These are phyloP conservation scores for Clathrus columnatus DNA, from an alignment of 768 basidiomycete species.

Conservation along the genomic window DNA sequence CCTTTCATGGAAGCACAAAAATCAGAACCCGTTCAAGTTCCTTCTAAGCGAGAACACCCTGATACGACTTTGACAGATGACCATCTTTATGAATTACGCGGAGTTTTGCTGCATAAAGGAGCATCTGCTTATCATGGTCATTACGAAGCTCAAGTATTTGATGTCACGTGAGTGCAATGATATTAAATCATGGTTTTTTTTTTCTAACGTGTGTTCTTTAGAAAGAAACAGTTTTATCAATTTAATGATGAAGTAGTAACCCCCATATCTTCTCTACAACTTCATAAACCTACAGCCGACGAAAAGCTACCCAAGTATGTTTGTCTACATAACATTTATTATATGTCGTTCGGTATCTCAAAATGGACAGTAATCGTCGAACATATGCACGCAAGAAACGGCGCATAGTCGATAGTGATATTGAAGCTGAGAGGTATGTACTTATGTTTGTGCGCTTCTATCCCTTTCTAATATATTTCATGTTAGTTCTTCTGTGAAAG, in stretches of 20 bases:
- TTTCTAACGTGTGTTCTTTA: slow-evolving; percentile 21
- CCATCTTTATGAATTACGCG: slow-evolving; percentile 71
- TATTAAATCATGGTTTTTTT: slow-evolving; percentile 3
- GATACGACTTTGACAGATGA: slow-evolving; percentile 15
- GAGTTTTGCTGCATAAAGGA: slow-evolving; percentile 84
- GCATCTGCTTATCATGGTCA: slow-evolving; percentile 88
- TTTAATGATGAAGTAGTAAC: slow-evolving; percentile 89
- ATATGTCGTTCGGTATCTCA: slow-evolving; percentile 14
- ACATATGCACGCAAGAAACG: slow-evolving; percentile 40
- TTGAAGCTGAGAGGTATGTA: slow-evolving; percentile 28
- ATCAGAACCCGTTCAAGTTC: slow-evolving; percentile 18
- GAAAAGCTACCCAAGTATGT: neutral
- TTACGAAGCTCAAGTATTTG: slow-evolving; percentile 80
- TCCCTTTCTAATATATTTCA: neutral
- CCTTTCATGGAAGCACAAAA: neutral
- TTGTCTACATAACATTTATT: neutral
- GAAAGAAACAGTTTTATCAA: slow-evolving; percentile 72
- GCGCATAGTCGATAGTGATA: slow-evolving; percentile 52
- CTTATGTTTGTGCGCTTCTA: neutral
- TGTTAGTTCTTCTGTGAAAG: slow-evolving; percentile 3
- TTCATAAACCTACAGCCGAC: slow-evolving; percentile 2
- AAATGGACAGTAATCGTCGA: slow-evolving; percentile 28
- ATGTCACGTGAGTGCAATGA: slow-evolving; percentile 43
- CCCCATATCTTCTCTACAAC: slow-evolving; percentile 33
- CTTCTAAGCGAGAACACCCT: slow-evolving; percentile 4